Percentiles rank a stretch among this genome's conserved stretches.
phyloP scores from a whole-genome alignment of 2,329 filamentous ascomycete species.

The Macroventuria anomochaeta region DNA sequence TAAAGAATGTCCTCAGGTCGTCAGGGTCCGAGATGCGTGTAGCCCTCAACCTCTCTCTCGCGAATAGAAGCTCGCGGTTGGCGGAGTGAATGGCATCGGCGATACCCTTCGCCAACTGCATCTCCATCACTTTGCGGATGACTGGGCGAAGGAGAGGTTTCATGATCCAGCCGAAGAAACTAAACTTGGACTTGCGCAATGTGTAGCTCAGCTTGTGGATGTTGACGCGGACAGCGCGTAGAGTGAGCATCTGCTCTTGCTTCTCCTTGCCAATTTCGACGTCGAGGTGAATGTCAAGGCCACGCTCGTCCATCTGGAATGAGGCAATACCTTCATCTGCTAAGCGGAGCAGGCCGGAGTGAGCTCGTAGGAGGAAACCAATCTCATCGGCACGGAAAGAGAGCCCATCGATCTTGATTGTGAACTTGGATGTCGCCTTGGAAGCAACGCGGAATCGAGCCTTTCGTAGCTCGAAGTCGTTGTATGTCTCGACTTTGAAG shows the following conservation, averaged over 20 bases:
- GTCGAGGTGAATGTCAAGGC: constrained; percentile 85
- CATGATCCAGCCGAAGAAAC: constrained; percentile 79
- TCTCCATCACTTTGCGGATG: constrained; percentile 78
- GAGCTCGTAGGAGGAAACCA: constrained; percentile 86
- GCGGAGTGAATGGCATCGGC: constrained; percentile 71
- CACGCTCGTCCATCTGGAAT: constrained; percentile 83
- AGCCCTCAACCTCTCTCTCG: constrained; percentile 83
- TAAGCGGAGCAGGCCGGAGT: constrained; percentile 75
- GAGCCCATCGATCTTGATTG: constrained; percentile 80
- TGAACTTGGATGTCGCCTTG: constrained; percentile 72
- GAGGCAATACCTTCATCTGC: constrained; percentile 84
- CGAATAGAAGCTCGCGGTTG: constrained; percentile 87
- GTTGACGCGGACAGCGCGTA: constrained; percentile 76
- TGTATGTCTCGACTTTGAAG: constrained; percentile 80
- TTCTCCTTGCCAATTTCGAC: constrained; percentile 80
- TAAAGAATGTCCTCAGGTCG: constrained; percentile 81
- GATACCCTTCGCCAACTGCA: constrained; percentile 75
- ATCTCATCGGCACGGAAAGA: constrained; percentile 85
- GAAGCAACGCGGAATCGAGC: constrained; percentile 72
- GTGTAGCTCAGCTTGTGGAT: constrained; percentile 88
- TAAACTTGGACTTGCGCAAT: constrained; percentile 75
- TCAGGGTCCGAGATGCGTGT: constrained; percentile 82
- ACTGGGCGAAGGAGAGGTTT: constrained; percentile 85
- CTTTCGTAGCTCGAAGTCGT: constrained; percentile 85
- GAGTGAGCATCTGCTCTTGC: constrained; percentile 79